Conservation (phyloP, 2,329 filamentous ascomycete genomes). For the Ilyonectria sp. region DNA sequence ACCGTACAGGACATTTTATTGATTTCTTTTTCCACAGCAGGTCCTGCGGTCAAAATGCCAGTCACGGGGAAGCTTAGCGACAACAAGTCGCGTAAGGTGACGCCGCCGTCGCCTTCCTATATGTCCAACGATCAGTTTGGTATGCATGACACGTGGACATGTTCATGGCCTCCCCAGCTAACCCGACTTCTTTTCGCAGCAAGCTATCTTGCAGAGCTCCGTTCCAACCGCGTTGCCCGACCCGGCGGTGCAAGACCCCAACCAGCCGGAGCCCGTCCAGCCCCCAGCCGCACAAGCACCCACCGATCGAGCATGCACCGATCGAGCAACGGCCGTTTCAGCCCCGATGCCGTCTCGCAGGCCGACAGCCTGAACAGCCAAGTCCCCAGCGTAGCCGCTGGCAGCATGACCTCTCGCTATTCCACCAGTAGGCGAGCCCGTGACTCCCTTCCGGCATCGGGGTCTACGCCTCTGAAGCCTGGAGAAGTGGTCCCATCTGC, state of each 20-base stretch:
- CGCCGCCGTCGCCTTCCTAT: constrained; percentile 74
- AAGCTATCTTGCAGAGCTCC: constrained; percentile 79
- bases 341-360: constrained; percentile 51
- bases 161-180: constrained; percentile 37
- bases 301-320: constrained; percentile 45
- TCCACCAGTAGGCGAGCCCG: constrained; percentile 63
- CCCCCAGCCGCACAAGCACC: constrained; percentile 51
- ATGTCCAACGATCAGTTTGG: constrained; percentile 79
- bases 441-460: constrained; percentile 66
- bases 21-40: constrained; percentile 29
- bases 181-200: constrained; percentile 61
- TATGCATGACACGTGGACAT: constrained; percentile 52
- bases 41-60: constrained; percentile 47
- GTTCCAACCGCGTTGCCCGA: constrained; percentile 76
- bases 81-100: constrained; percentile 66
- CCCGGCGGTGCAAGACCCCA: constrained; percentile 81
- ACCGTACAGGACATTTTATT: constrained; percentile 40
- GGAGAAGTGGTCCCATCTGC: constrained; percentile 75
- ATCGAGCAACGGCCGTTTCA: constrained; percentile 49
- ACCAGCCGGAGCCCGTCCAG: constrained; percentile 56
- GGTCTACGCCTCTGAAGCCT: constrained; percentile 65
- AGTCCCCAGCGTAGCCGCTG: constrained; percentile 58
- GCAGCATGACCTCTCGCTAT: constrained; percentile 66
- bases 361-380: constrained; percentile 49
- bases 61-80: constrained; percentile 53